Base-by-base conservation (phyloP, 352 stramenopile species). In the Phytophthora chlamydospora region DNA sequence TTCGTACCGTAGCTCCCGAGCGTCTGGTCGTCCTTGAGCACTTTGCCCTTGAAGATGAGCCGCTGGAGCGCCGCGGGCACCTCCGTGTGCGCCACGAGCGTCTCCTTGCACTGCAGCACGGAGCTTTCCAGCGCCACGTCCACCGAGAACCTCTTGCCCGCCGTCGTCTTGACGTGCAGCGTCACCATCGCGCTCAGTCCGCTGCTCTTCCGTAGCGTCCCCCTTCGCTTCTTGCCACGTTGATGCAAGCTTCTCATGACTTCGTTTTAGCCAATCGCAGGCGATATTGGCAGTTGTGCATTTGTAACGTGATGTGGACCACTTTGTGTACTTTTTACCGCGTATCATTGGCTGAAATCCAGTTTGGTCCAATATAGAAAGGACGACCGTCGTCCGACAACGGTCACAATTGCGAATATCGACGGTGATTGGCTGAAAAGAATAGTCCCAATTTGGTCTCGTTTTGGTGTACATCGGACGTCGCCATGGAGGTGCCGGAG, bases 11-110 rank as follows among this genome's bases (percentile, higher is more conserved):
- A 97, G 65, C 83, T 90, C 16, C 74, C 70, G 44, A 96, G 76
- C 17, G 87, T 95, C 38, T 82, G 69, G 12, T 96, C 89, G 66
- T 97, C 89, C 66, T 97, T 94, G 51, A 97, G 83, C 53, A 97
- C 85, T 66, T 96, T 97, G 50, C 90, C 90, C 66, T 95, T 94
- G 73, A 89, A 90, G 53, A 97, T 96, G 51, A 97, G 80, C 4
- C 89, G 85, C 69, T 97, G 89, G 53, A 92, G 84, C 42, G 74
- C 57, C n/a, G 75, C 71, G 0, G 86, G 69, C 13, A 96, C 87
- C 35, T 90, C 78, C 24, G 88, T 93, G 47, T 68, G 59, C 6
- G 60, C 63, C 53, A 85, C 82, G 29, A 97, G 89, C 49, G 71
- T 72, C 46, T 85, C 60, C 66, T 97, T 97, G 69, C 89, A 91